phyloP scores from a whole-genome alignment of 768 basidiomycete species.

The Rickenella mellea region DNA sequence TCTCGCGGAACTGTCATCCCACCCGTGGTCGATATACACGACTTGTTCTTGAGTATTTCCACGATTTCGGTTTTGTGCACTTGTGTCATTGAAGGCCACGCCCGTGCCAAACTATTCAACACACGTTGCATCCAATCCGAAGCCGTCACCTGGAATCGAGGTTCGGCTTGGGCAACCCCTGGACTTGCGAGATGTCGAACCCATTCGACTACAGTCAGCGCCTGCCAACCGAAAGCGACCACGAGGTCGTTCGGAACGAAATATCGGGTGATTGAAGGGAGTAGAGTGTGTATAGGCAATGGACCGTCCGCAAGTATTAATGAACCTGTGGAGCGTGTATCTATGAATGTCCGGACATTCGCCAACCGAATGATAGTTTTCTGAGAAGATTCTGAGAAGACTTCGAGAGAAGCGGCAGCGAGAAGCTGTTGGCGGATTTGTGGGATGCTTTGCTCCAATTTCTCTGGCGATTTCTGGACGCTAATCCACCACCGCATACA shows the following conservation, averaged over 20 bases:
- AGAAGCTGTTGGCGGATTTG: conserved; percentile 54
- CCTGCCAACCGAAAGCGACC: conserved; percentile 64
- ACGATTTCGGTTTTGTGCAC: conserved; percentile 37
- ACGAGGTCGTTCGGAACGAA: conserved; percentile 42
- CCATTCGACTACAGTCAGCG: conserved; percentile 73
- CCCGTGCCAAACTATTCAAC: conserved; percentile 50
- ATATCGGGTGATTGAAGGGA: conserved; percentile 50
- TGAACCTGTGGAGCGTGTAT: conserved; percentile 42
- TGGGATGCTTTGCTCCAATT: conserved; percentile 25
- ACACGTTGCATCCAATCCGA: conserved; percentile 84
- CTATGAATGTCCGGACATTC: conserved; percentile 61
- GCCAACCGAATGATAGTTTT: conserved; percentile 61
- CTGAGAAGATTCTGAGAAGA: conserved; percentile 21
- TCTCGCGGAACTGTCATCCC: conserved; percentile 69
- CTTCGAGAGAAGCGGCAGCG: conserved; percentile 55
- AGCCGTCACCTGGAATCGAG: conserved; percentile 49
- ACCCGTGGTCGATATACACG: conserved; percentile 62
- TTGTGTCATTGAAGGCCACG: conserved; percentile 59
- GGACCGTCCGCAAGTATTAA: conserved; percentile 68
- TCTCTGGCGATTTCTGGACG: conserved; percentile 28
- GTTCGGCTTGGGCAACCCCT: conserved; percentile 27
- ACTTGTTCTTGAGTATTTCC: conserved; percentile 34
- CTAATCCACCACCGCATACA: conserved; percentile 83
- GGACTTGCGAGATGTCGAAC: conserved; percentile 51
- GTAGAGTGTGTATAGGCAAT: conserved; percentile 64